phyloP scores from a whole-genome alignment of 768 basidiomycete species.

The Mycena floridula region DNA sequence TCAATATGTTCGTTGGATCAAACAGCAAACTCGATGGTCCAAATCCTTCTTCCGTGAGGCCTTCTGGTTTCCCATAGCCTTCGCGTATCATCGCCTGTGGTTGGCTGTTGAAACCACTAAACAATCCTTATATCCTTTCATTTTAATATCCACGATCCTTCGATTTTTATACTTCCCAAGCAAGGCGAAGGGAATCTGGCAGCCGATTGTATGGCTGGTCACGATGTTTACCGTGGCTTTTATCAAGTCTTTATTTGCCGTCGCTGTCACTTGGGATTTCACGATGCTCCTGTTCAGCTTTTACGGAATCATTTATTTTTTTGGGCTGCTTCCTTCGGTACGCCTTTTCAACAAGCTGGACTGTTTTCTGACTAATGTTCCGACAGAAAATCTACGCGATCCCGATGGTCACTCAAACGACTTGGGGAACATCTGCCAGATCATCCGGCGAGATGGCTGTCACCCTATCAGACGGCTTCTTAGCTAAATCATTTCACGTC shows the following conservation, averaged over 20 bases:
- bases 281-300: conserved; percentile 11
- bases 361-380: too few species aligned
- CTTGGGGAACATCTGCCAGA: conserved; percentile 6
- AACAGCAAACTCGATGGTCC: conserved; percentile 19
- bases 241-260: conserved; percentile 14
- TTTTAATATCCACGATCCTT: conserved; percentile 14
- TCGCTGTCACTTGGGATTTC: conserved; percentile 10
- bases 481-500: conserved; percentile 2
- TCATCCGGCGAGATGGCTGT: not conserved
- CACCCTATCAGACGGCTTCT: conserved; percentile 4
- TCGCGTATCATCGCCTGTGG: conserved; percentile 13
- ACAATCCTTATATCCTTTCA: conserved; percentile 14
- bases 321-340: conserved; percentile 5
- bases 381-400: conserved; percentile 3
- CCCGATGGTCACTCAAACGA: conserved; percentile 1
- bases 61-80: conserved; percentile 15
- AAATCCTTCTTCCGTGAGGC: conserved; percentile 16
- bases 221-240: conserved; percentile 15
- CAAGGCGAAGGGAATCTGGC: conserved; percentile 3
- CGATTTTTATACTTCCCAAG: conserved; percentile 13
- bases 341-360: too few species aligned
- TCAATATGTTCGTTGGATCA: conserved; percentile 17
- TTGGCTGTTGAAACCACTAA: conserved; percentile 15
- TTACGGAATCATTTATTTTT: conserved; percentile 9
- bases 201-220: conserved; percentile 11